Conservation (phyloP, 2,329 filamentous ascomycete genomes). For the Orbilia blumenaviensis region DNA sequence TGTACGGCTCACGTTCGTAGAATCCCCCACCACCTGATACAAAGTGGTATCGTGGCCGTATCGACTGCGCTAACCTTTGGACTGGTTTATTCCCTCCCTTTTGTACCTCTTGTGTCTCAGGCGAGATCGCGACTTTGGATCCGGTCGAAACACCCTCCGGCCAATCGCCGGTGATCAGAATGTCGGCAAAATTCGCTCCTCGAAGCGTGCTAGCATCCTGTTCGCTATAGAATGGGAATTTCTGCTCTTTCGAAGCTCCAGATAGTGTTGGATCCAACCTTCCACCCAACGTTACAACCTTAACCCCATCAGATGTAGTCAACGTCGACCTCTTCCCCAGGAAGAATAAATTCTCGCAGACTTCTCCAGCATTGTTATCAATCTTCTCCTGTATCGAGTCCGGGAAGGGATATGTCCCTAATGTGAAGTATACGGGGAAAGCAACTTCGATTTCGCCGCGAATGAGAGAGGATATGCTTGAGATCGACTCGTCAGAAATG, state of each 20-base stretch:
- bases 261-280: constrained; percentile 70
- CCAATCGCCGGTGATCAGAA: constrained; percentile 88
- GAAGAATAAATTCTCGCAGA: constrained; percentile 91
- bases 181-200: constrained; percentile 81
- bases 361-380: constrained; percentile 70
- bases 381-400: constrained; percentile 75
- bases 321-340: constrained; percentile 86
- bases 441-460: constrained; percentile 77
- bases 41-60: constrained; percentile 95
- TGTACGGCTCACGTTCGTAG: constrained; percentile 86
- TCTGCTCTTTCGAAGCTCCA: constrained; percentile 74
- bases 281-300: constrained; percentile 87
- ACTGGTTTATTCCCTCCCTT: constrained; percentile 70
- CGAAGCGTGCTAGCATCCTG: constrained; percentile 78
- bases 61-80: constrained; percentile 76
- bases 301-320: constrained; percentile 88
- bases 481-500: constrained; percentile 66
- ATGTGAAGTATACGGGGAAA: constrained; percentile 88
- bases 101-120: constrained; percentile 54
- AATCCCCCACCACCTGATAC: constrained; percentile 71
- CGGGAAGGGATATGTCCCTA: constrained; percentile 79
- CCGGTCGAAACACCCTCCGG: constrained; percentile 75
- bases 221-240: constrained; percentile 78
- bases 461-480: constrained; percentile 72
- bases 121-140: constrained; percentile 70